Percentiles rank a stretch among this genome's conserved stretches.
Evolutionary conservation across 2,329 filamentous ascomycete genomes (phyloP).

Genomic region (Apiospora malaysiana): DNA sequence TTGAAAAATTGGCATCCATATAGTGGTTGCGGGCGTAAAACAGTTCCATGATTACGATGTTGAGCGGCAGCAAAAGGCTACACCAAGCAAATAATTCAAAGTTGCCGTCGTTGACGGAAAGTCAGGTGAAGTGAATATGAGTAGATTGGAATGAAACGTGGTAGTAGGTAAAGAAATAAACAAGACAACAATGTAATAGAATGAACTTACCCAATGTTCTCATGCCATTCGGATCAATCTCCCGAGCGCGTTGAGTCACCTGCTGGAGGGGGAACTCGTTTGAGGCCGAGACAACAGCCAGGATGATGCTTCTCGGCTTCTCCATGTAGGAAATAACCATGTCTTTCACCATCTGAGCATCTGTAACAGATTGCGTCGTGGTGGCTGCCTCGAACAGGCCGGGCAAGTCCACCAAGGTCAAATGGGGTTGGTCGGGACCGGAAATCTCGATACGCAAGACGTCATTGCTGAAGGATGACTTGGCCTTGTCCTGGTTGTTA

Average conservation of each 20-base stretch:
- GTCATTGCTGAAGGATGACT: slow-evolving; percentile 48
- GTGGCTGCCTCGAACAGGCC: slow-evolving; percentile 52
- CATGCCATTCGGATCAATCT: slow-evolving; percentile 35
- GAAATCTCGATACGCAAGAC: slow-evolving; percentile 52
- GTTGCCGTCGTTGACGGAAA: no score
- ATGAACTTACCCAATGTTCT: slow-evolving; percentile 47
- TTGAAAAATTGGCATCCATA: no score
- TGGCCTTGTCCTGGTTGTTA: background rate
- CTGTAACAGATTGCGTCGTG: slow-evolving; percentile 50
- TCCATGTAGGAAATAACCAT: slow-evolving; percentile 61
- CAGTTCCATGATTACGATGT: no score
- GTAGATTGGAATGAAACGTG: no score
- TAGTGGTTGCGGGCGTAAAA: no score
- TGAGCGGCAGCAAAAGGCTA: no score
- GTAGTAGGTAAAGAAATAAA: no score
- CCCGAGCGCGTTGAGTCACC: slow-evolving; percentile 55
- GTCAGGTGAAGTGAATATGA: no score
- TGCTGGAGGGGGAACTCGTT: slow-evolving; percentile 62
- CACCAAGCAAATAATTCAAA: no score
- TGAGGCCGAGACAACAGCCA: slow-evolving; percentile 61
- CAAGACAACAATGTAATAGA: no score
- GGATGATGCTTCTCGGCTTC: slow-evolving; percentile 60
- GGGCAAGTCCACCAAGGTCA: slow-evolving; percentile 64
- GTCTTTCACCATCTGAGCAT: slow-evolving; percentile 48
- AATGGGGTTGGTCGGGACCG: slow-evolving; percentile 50